These are phyloP conservation scores for Aphanomyces invadans DNA, from an alignment of 352 stramenopile genomes.

Conservation along the genomic window DNA sequence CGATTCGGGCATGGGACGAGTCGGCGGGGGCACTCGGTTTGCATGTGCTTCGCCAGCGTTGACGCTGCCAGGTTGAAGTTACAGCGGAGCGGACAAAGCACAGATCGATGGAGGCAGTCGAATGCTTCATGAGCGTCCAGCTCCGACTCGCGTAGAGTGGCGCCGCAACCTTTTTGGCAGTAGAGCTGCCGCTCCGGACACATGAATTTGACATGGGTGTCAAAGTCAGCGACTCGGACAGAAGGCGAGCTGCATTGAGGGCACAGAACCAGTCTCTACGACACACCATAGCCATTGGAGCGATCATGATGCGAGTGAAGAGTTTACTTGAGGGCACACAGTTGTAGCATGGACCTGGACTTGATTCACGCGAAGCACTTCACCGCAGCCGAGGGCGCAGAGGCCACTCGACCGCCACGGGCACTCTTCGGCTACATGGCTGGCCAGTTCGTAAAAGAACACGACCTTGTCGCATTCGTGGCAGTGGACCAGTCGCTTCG, in stretches of 20 bases:
- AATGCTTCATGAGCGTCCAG: conserved; percentile 36
- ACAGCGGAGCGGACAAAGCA: conserved; percentile 51
- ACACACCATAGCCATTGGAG: neutral
- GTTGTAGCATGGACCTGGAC: conserved; percentile 49
- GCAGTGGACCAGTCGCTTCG: conserved; percentile 61
- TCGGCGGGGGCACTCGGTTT: conserved; percentile 45
- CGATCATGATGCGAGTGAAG: neutral
- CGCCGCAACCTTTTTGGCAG: conserved; percentile 51
- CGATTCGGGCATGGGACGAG: conserved; percentile 50
- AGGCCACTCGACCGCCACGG: conserved; percentile 39
- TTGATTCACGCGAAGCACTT: conserved; percentile 41
- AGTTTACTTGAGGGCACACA: conserved; percentile 32
- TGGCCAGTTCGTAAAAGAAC: conserved; percentile 39
- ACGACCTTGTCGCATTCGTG: conserved; percentile 36
- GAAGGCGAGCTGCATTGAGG: conserved; percentile 35
- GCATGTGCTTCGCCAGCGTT: conserved; percentile 36
- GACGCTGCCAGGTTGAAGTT: conserved; percentile 34
- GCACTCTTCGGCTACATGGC: conserved; percentile 42
- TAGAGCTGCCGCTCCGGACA: conserved; percentile 44
- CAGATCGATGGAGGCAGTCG: conserved; percentile 37
- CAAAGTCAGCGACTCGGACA: conserved; percentile 33
- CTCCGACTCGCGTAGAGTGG: conserved; percentile 36
- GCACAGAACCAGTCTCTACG: conserved; percentile 37
- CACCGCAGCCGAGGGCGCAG: conserved; percentile 44
- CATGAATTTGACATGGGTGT: conserved; percentile 38